phyloP scores from a whole-genome alignment of 495 filamentous ascomycete genomes.

The Aspergillus biplanus region DNA sequence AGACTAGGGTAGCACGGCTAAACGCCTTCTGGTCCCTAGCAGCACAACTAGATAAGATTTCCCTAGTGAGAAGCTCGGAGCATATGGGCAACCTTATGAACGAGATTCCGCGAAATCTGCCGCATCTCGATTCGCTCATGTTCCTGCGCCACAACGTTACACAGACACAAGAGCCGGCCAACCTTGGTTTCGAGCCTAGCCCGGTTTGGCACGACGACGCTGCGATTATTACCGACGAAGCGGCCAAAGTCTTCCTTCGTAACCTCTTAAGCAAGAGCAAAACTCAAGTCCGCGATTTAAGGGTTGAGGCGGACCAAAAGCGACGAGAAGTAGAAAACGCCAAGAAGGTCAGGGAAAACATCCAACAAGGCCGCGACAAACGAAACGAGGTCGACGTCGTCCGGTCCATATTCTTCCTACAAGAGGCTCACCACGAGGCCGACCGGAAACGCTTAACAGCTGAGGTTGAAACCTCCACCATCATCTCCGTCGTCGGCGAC shows the following conservation, averaged over 20 bases:
- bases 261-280: constrained; percentile 93
- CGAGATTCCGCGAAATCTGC: constrained; percentile 88
- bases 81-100: constrained; percentile 69
- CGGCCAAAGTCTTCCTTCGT: constrained; percentile 84
- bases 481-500: constrained; percentile 85
- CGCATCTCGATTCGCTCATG: constrained; percentile 93
- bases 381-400: constrained; percentile 82
- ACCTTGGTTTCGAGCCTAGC: constrained; percentile 90
- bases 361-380: constrained; percentile 82
- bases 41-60: constrained; percentile 73
- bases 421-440: constrained; percentile 84
- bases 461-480: constrained; percentile 89
- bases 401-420: constrained; percentile 71
- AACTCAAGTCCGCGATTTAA: constrained; percentile 72
- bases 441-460: constrained; percentile 84
- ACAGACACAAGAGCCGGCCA: constrained; percentile 76
- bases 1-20: constrained; percentile 79
- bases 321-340: constrained; percentile 77
- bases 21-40: constrained; percentile 86
- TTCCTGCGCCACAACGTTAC: constrained; percentile 89
- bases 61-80: constrained; percentile 70
- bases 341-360: constrained; percentile 69
- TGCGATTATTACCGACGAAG: constrained; percentile 77
- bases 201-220: constrained; percentile 97
- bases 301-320: constrained; percentile 82